Evolutionary conservation across 441 rosid genomes (phyloP), one percentile per base, ranked within the genome.

Genomic region (Populus hybrid): DNA sequence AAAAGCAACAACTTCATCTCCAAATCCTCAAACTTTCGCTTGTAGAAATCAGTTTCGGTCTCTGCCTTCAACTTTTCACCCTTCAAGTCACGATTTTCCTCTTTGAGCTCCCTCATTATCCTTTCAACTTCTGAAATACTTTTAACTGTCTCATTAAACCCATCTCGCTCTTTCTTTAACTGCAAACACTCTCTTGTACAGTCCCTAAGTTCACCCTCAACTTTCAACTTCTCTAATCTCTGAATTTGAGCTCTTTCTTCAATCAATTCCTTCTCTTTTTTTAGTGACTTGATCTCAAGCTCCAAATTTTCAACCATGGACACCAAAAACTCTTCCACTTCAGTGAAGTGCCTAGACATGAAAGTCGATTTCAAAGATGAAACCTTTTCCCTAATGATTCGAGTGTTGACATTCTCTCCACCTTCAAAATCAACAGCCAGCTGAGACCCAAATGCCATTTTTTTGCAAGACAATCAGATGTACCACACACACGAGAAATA

Each of bases 1-100:
- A 82, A 11, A 21, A 23, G 3, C 11, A 23, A 40, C 28, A 81
- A 66, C 74, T 69, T 68, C 3, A 57, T 32, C 23, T 76, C 80
- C 61, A 86, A 69, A 1, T 72, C 80, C 28, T 61, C 63, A 28
- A 57, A 80, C 72, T 71, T 86, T 46, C 12, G 74, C 78, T 34
- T 73, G 66, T 69, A 34, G 35, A 40, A 10, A 61, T 82, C 79
- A 1, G 18, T 1, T 35, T 79, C 80, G 1, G 23, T n/a, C 68
- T 73, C 80, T 8, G 73, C 77, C n/a, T 42, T 81, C 28, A 24
- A 30, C 24, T 34, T 84, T 4, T 26, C 81, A 71, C 77, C 16
- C 76, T 68, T 74, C 32, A 83, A 54, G 75, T 86, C 85, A 8
- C 35, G 26, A 1, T 70, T 78, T 24, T 23, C 81, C 21, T 38